Evolutionary conservation across 1,139 yeast species (phyloP), one percentile per base, ranked within the genome.

Genomic region (Pichia sp.): DNA sequence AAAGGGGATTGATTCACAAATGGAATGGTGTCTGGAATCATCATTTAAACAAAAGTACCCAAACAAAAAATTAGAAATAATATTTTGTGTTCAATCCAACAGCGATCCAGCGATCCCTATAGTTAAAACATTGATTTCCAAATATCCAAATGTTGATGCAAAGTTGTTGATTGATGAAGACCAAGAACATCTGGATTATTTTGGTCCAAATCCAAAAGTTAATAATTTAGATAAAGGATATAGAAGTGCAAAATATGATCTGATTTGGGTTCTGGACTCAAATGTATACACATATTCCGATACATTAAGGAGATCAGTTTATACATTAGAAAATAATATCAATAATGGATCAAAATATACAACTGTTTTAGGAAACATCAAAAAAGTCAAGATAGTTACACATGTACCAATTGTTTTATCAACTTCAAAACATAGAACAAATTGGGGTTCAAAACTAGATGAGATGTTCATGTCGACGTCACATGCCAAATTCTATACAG

Each of bases 161-260:
- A 71, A 72, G 47, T 68, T 88, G 7, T 62, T 87, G 51, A 64
- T 84, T 43, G 64, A 72, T 23, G 39, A 47, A 36, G 66, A 68
- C 36, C 56, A 53, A 32, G 26, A 41, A 1, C 68, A 65, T 36
- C 64, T 65, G 34, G 80, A 74, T 47, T 74, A 75, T 56, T 83
- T 70, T 58, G 96, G 96, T 1, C 95, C 95, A 3, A 88, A 88
- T 60, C 97, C 97, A 12, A 88, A 88, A 65, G 86, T 88, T 48
- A 87, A 87, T 66, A 88, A 88, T 64, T 70, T 88, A 43, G 80
- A 90, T 20, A 85, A 85, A 62, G 96, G 95, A 4, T 86, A 83
- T 60, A 62, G 68, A 40, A 65, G 66, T 2, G 90, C 95, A 15
- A 77, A 79, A 57, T 70, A 79, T 63, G 96, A 88, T 61, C 75